Conservation (phyloP, 2,329 filamentous ascomycete genomes). For the Fusarium musae region DNA sequence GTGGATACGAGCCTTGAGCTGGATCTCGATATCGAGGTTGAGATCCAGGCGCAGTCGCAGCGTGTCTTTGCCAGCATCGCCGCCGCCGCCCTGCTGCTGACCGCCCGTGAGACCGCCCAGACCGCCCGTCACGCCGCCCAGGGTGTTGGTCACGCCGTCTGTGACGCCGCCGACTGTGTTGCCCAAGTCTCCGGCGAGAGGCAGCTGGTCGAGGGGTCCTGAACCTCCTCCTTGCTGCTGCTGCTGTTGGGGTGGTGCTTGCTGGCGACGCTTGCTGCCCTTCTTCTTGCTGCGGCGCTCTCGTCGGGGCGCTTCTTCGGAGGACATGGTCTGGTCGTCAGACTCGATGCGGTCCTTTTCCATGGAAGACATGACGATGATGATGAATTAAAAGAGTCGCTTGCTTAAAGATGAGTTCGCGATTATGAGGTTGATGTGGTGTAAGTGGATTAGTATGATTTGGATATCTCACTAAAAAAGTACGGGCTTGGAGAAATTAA, state of each 20-base stretch:
- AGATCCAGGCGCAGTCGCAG: slow-evolving; percentile 77
- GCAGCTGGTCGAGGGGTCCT: slow-evolving; percentile 52
- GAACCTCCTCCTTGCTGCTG: slow-evolving; percentile 21
- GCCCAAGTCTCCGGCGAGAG: slow-evolving; percentile 50
- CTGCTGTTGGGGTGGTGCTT: slow-evolving; percentile 35
- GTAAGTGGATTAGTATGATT: slow-evolving; percentile 12
- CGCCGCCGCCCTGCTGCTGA: slow-evolving; percentile 50
- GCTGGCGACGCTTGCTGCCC: slow-evolving; percentile 47
- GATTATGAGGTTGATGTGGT: not conserved
- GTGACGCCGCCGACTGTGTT: slow-evolving; percentile 54
- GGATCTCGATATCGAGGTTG: slow-evolving; percentile 86
- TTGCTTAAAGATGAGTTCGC: not conserved
- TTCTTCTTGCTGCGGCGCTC: slow-evolving; percentile 45
- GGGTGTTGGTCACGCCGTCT: slow-evolving; percentile 54
- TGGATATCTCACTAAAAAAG: slow-evolving; percentile 8
- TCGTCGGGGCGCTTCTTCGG: slow-evolving; percentile 41
- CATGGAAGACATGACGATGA: slow-evolving; percentile 41
- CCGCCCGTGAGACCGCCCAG: slow-evolving; percentile 53
- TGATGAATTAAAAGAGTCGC: not conserved
- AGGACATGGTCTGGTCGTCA: slow-evolving; percentile 39
- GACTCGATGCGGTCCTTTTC: slow-evolving; percentile 46
- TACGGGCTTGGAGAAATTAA: slow-evolving; percentile 19
- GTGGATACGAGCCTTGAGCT: slow-evolving; percentile 86
- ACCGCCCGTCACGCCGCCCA: slow-evolving; percentile 54
- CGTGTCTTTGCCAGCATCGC: slow-evolving; percentile 68